Evolutionary conservation across 768 basidiomycete genomes (phyloP).

Genomic region (Suillus paluster): DNA sequence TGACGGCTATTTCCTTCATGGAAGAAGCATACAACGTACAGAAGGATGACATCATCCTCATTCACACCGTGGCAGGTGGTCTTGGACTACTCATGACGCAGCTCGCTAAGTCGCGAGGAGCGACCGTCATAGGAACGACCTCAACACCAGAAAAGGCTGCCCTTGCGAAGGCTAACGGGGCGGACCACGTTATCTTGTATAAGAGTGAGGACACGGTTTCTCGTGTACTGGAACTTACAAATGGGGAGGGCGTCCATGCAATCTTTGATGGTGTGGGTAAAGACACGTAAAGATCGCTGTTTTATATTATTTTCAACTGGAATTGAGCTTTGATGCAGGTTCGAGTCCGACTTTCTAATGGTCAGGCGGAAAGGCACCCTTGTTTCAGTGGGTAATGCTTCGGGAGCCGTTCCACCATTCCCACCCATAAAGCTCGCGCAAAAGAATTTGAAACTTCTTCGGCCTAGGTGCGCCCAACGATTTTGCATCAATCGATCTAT

Average conservation of each 20-base stretch:
- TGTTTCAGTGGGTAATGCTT: conserved; percentile 91
- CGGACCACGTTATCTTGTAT: conserved; percentile 87
- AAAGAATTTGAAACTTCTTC: conserved; percentile 81
- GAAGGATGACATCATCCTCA: conserved; percentile 76
- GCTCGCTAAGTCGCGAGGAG: conserved; percentile 73
- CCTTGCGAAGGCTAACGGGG: conserved; percentile 78
- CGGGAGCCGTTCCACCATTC: conserved; percentile 81
- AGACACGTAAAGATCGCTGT: conserved; percentile 63
- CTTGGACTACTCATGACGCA: conserved; percentile 75
- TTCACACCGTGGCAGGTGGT: conserved; percentile 93
- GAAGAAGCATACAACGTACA: conserved; percentile 87
- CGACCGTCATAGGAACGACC: conserved; percentile 91
- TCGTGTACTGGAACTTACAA: conserved; percentile 74
- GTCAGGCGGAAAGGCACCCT: conserved; percentile 87
- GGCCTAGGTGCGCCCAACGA: conserved; percentile 64
- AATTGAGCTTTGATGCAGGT: conserved; percentile 44
- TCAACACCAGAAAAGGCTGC: conserved; percentile 84
- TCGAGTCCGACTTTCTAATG: conserved; percentile 80
- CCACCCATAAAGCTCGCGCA: conserved; percentile 70
- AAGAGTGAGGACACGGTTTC: conserved; percentile 74
- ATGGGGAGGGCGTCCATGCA: conserved; percentile 81
- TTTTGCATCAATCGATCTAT: background rate
- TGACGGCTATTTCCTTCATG: conserved; percentile 79
- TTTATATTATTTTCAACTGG: conserved; percentile 1
- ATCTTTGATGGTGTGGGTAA: conserved; percentile 97